phyloP scores from a whole-genome alignment of 2,329 filamentous ascomycete genomes.

The Colletotrichum australisinense region DNA sequence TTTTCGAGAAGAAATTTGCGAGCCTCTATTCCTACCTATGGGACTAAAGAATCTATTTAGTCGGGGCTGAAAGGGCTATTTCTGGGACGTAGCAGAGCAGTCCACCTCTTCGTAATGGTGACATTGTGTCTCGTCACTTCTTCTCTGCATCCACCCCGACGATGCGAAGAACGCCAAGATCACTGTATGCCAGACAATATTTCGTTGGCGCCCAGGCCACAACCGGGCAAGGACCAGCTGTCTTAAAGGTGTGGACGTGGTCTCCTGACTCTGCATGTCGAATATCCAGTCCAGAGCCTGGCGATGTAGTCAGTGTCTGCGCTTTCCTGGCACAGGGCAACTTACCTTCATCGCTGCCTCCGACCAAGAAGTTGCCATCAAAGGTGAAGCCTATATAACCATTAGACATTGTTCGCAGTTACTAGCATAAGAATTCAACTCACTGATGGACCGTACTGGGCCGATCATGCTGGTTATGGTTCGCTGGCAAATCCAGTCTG shows the following conservation, averaged over 20 bases:
- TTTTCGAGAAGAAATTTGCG: not conserved
- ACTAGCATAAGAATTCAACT: slow-evolving; percentile 39
- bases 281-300: slow-evolving; percentile 73
- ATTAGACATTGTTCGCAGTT: not conserved
- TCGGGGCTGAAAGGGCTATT: too few relatives aligned
- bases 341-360: slow-evolving; percentile 78
- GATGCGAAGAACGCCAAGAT: slow-evolving; percentile 76
- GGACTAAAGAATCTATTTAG: not conserved
- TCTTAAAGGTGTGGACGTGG: slow-evolving; percentile 77
- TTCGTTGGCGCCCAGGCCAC: slow-evolving; percentile 82
- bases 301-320: slow-evolving; percentile 8
- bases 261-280: slow-evolving; percentile 81
- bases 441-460: slow-evolving; percentile 76
- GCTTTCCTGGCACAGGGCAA: not conserved
- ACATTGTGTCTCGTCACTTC: slow-evolving; percentile 43
- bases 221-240: slow-evolving; percentile 70
- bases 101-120: not conserved
- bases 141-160: slow-evolving; percentile 67
- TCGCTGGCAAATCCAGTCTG: slow-evolving; percentile 80
- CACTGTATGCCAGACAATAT: slow-evolving; percentile 80
- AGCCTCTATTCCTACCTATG: not conserved
- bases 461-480: slow-evolving; percentile 77
- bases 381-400: slow-evolving; percentile 73
- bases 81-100: not conserved
- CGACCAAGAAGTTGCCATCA: slow-evolving; percentile 80